Conservation (phyloP, 805 yeast species). For the Zygosaccharomyces lentus region DNA sequence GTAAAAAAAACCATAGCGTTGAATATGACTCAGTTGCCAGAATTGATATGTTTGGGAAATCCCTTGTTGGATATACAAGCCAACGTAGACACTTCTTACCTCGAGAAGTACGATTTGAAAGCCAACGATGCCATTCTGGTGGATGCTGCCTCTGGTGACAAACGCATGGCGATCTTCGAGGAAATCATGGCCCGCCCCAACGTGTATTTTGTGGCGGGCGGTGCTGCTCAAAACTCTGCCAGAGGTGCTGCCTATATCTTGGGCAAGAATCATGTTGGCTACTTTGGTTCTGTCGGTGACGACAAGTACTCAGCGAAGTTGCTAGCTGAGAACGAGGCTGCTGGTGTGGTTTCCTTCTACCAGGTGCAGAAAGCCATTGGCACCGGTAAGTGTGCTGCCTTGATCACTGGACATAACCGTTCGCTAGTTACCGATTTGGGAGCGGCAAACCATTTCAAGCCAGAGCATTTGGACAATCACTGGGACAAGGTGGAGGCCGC, state of each 20-base stretch:
- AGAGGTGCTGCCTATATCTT: slow-evolving; percentile 95
- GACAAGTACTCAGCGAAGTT: slow-evolving; percentile 83
- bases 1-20: neutral
- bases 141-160: slow-evolving; percentile 53
- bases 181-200: slow-evolving; percentile 63
- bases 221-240: slow-evolving; percentile 99
- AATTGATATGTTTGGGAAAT: slow-evolving; percentile 81
- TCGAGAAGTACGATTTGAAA: slow-evolving; percentile 77
- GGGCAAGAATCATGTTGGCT: slow-evolving; percentile 76
- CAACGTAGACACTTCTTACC: slow-evolving; percentile 60
- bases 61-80: slow-evolving; percentile 87
- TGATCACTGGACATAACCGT: slow-evolving; percentile 82
- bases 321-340: slow-evolving; percentile 74
- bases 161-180: slow-evolving; percentile 79
- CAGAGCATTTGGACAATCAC: slow-evolving; percentile 80
- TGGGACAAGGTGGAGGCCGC: slow-evolving; percentile 84
- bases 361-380: slow-evolving; percentile 70
- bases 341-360: slow-evolving; percentile 85
- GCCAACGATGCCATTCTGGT: slow-evolving; percentile 89
- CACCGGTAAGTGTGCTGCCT: slow-evolving; percentile 98
- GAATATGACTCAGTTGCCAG: slow-evolving; percentile 15
- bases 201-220: slow-evolving; percentile 86
- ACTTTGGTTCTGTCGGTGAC: slow-evolving; percentile 95
- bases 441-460: slow-evolving; percentile 96
- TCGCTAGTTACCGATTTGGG: slow-evolving; percentile 93